Evolutionary conservation across 441 rosid species (phyloP).

Genomic region (California macrophylla): DNA sequence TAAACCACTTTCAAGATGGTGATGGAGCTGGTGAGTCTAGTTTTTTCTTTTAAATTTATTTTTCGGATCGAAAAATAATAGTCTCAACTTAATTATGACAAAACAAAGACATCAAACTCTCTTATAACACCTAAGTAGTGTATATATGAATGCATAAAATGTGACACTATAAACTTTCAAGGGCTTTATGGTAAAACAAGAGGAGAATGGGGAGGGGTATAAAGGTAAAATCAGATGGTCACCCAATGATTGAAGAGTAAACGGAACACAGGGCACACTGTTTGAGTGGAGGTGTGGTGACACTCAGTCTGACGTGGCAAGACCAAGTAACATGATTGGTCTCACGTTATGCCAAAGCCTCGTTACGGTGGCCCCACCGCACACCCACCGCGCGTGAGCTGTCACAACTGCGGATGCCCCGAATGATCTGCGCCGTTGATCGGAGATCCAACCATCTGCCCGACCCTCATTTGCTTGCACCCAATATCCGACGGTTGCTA

Average conservation of each 20-base stretch:
- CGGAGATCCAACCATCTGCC: constrained; percentile 8
- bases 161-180: not conserved
- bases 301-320: constrained; percentile 36
- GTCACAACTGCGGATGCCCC: constrained; percentile 32
- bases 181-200: not conserved
- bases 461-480: not conserved
- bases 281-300: constrained; percentile 54
- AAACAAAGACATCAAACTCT: too few species aligned
- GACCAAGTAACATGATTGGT: constrained; percentile 44
- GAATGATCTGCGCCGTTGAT: constrained; percentile 22
- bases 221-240: not conserved
- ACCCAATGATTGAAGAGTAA: constrained; percentile 30
- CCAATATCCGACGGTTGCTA: constrained; percentile 30
- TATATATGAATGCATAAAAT: too few species aligned
- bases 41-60: too few species aligned
- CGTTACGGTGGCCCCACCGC: constrained; percentile 12
- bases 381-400: constrained; percentile 43
- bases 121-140: too few species aligned
- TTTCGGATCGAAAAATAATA: too few species aligned
- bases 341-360: constrained; percentile 18
- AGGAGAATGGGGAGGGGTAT: not conserved
- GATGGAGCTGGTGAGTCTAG: too few species aligned
- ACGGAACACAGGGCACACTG: constrained; percentile 28
- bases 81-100: too few species aligned
- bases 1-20: too few species aligned